Base-by-base conservation (phyloP, 2,329 filamentous ascomycete species). In the Aspergillus novoparasiticus region DNA sequence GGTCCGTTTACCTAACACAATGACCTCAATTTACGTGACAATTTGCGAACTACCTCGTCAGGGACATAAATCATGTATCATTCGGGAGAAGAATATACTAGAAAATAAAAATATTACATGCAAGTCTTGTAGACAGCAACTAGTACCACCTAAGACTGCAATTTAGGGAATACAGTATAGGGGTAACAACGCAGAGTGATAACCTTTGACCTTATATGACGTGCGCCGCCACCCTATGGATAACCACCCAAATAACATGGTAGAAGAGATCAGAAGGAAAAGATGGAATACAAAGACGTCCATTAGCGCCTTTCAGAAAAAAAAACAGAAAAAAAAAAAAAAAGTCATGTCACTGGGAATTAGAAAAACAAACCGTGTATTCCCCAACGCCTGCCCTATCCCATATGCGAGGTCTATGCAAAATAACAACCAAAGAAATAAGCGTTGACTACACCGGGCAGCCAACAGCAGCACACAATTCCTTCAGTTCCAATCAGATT, bases 401-500 rank as follows among this genome's bases (percentile, higher is more conserved):
- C 66, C 65, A 66, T 62, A 69, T 71, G 68, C 68, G 65, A 66
- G 64, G 57, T 69, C 62, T 70, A 68, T 68, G 58, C 62, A 59
- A 60, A 62, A 64, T 28, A 60, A 63, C 59, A 63, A 59, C 59
- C 56, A 68, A 71, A 66, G 68, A 66, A 62, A 62, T 65, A 66
- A 65, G n/a, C 45, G 43, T 55, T 59, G 41, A 43, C 54, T 28
- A 60, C 56, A 16, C n/a, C n/a, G 26, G 26, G 46, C 14, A 54
- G 59, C 54, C 59, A 48, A 58, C 28, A 32, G 48, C 23, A 36
- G 4, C 32, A 30, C 8, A 41, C 6, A 43, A 57, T 39, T 50
- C 54, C 46, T 63, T 69, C 64, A 73, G 41, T 71, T 66, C 70
- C 70, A 75, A 58, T 68, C 71, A 28, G 62, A 64, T 23, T 75